phyloP scores from a whole-genome alignment of 2,329 filamentous ascomycete species.

The Metarhizium brunneum region DNA sequence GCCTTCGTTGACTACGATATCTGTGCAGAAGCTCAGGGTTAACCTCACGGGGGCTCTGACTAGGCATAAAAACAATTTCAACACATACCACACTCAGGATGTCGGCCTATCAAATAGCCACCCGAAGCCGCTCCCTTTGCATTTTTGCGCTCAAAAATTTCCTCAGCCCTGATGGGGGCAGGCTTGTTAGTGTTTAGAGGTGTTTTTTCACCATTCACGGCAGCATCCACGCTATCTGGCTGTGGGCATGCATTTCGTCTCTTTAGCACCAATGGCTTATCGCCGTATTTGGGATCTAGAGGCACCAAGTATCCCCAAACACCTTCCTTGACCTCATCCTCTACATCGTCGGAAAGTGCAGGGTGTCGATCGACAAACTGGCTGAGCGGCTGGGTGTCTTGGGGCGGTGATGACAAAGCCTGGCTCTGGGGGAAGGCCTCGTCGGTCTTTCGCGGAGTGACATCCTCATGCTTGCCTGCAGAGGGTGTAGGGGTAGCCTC shows the following conservation, averaged over 20 bases:
- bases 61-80: neutral
- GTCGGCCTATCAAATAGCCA: slow-evolving; percentile 85
- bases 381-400: slow-evolving; percentile 48
- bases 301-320: slow-evolving; percentile 96
- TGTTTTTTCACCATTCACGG: slow-evolving; percentile 27
- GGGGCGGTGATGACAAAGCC: slow-evolving; percentile 50
- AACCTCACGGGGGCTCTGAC: neutral
- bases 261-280: slow-evolving; percentile 61
- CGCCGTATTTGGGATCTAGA: slow-evolving; percentile 59
- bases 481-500: slow-evolving; percentile 65
- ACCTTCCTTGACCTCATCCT: slow-evolving; percentile 73
- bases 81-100: slow-evolving; percentile 81
- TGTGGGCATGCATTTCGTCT: slow-evolving; percentile 63
- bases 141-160: slow-evolving; percentile 54
- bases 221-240: slow-evolving; percentile 33
- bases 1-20: slow-evolving; percentile 65
- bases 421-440: slow-evolving; percentile 36
- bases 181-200: slow-evolving; percentile 32
- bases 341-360: slow-evolving; percentile 68
- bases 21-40: slow-evolving; percentile 20
- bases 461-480: slow-evolving; percentile 46
- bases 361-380: slow-evolving; percentile 70
- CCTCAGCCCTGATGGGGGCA: slow-evolving; percentile 43
- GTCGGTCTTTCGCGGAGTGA: slow-evolving; percentile 40
- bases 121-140: slow-evolving; percentile 55